A percentile compares a stretch with the other conserved stretches of the same genome.
Evolutionary conservation across 441 rosid species (phyloP).

Genomic region (Croton setiger): DNA sequence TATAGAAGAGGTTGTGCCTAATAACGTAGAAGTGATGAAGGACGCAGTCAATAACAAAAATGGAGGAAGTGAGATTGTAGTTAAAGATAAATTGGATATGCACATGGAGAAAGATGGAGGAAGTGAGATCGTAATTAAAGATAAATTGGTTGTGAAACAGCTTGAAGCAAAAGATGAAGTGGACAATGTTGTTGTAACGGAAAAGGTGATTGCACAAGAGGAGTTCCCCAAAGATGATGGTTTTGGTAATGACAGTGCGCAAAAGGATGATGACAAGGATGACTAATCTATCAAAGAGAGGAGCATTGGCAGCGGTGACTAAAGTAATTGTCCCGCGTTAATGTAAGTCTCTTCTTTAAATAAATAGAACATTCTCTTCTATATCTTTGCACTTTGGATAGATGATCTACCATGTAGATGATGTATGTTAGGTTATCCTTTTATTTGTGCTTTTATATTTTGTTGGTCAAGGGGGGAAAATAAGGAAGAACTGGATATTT

Average conservation of each 20-base stretch:
- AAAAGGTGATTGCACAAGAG: constrained; percentile 23
- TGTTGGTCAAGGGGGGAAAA: constrained; percentile 23
- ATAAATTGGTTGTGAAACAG: too few relatives aligned
- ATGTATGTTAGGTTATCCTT: constrained; percentile 20
- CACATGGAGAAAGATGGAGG: constrained; percentile 23
- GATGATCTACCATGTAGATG: constrained; percentile 24
- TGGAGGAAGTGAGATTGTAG: constrained; percentile 7
- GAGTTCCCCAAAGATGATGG: constrained; percentile 21
- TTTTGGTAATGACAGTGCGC: constrained; percentile 5
- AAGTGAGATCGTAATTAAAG: constrained; percentile 7
- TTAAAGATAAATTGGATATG: not conserved
- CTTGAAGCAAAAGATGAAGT: too few relatives aligned
- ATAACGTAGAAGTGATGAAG: constrained; percentile 17
- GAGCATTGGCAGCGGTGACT: constrained; percentile 39
- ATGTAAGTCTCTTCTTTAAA: constrained; percentile 41
- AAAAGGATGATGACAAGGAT: constrained; percentile 15
- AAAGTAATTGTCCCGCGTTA: constrained; percentile 25
- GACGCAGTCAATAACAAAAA: constrained; percentile 22
- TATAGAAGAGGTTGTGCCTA: constrained; percentile 33
- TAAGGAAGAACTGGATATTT: constrained; percentile 12
- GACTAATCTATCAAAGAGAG: constrained; percentile 20
- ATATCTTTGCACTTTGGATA: constrained; percentile 23
- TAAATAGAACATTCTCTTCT: constrained; percentile 26
- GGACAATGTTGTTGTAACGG: too few relatives aligned
- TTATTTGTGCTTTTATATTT: constrained; percentile 14